Base-by-base conservation (phyloP, 768 basidiomycete genomes). In the Suillus spraguei region DNA sequence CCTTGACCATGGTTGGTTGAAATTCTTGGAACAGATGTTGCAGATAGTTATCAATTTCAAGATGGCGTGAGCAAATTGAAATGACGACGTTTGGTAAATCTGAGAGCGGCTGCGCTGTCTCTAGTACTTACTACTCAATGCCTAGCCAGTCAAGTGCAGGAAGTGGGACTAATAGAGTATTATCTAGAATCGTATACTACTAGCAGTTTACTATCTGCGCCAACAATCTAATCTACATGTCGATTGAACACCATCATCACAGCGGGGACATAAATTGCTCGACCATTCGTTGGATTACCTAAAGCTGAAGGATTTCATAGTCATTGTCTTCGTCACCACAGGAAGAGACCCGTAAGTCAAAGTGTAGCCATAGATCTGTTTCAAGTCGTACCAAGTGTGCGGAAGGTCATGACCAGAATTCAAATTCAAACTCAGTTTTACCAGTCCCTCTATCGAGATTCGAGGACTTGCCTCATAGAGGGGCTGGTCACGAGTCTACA, bases 301-400 rank as follows among this genome's bases (percentile, higher is more conserved):
- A 80, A 53, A 99, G 79, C 71, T 99, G 97, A 36, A 93, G 85
- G 66, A 95, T 89, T 73, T 97, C 94, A 69, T 94, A 99, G 14
- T 80, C 79, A 66, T 89, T 89, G 70, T 99, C 97, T 97, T 64
- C 9, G 28, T 2, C 4, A 4, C 28, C 4, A 4, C 28, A 54
- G 28, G 36, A 54, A 41, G 1, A 42, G 10, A 54, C 58, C 41
- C 32, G 52, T 10, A 41, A 49, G 42, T 39, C 35, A 36, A 66
- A 70, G 32, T 35, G 20, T 9, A 11, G 50, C n/a, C 9, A 42
- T n/a, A 17, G 1, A 1, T 14, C 16, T 17, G 28, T 17, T 20
- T 52, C 8, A 7, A 9, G 38, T 62, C 77, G 65, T 66, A 93
- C 95, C 95, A 67, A 97, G 78, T 5, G 97, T 97, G 53, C 91